A percentile compares a stretch with the other conserved stretches of the same genome.
phyloP scores from a whole-genome alignment of 108 stramenopile genomes.

The Cyclotella atomus region DNA sequence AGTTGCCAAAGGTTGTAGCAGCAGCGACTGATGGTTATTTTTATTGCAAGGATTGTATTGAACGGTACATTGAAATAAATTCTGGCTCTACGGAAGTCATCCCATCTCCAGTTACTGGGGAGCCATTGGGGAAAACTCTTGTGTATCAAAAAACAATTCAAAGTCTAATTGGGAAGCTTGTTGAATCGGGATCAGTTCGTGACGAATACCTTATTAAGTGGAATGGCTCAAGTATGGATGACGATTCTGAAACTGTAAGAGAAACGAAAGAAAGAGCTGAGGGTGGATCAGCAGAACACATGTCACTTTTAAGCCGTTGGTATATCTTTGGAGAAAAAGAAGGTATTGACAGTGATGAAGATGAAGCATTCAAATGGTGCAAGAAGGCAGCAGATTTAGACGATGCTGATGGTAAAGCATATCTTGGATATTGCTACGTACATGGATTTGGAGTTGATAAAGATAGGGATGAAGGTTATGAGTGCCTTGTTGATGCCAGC shows the following conservation, averaged over 20 bases:
- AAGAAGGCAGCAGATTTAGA: slow-evolving; percentile 20
- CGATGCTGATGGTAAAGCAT: slow-evolving; percentile 19
- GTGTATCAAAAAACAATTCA: neutral
- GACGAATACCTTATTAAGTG: neutral
- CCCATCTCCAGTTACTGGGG: neutral
- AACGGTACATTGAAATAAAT: no score
- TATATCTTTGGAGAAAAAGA: slow-evolving; percentile 16
- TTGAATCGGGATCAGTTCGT: neutral
- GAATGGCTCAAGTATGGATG: neutral
- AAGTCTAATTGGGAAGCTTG: slow-evolving; percentile 11
- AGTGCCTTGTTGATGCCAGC: slow-evolving; percentile 20
- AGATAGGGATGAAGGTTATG: slow-evolving; percentile 14
- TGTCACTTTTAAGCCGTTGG: slow-evolving; percentile 19
- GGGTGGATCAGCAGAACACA: slow-evolving; percentile 2
- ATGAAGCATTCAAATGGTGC: slow-evolving; percentile 11
- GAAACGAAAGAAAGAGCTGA: slow-evolving; percentile 8
- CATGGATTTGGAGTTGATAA: slow-evolving; percentile 20
- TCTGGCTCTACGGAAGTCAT: neutral
- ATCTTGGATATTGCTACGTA: slow-evolving; percentile 6
- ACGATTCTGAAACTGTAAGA: neutral
- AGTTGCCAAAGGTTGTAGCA: slow-evolving; percentile 1
- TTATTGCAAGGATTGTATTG: neutral
- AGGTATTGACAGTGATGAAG: slow-evolving; percentile 7
- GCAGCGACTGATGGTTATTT: neutral
- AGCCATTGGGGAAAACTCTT: neutral